Evolutionary conservation across 2,329 filamentous ascomycete species (phyloP).

Genomic region (Trematosphaeria pertusa): DNA sequence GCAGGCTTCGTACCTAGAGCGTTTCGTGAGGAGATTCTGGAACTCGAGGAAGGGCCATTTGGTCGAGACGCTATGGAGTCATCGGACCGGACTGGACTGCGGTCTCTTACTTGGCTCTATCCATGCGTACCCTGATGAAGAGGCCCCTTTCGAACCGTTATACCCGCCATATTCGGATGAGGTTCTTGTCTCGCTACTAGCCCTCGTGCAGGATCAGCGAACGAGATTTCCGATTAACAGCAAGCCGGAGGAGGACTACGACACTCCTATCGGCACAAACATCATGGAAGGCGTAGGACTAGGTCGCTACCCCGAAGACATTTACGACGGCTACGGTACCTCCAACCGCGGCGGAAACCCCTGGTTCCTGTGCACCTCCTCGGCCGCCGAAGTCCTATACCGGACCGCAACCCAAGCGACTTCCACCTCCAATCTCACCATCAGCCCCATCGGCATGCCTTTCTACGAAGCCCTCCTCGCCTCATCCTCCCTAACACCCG

Average conservation of each 20-base stretch:
- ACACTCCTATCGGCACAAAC: conserved; percentile 11
- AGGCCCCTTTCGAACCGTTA: conserved; percentile 23
- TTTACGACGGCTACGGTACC: conserved; percentile 48
- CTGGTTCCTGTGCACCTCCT: conserved; percentile 54
- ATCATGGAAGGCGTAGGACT: conserved; percentile 44
- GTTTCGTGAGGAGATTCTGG: conserved; percentile 47
- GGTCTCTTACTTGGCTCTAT: conserved; percentile 48
- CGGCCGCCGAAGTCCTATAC: conserved; percentile 51
- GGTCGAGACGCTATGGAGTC: conserved; percentile 43
- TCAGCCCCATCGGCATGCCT: conserved; percentile 37
- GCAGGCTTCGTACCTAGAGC: conserved; percentile 45
- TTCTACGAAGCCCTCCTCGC: conserved; percentile 49
- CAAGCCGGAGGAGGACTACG: conserved; percentile 21
- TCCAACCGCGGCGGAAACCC: conserved; percentile 44
- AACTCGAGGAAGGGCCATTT: conserved; percentile 45
- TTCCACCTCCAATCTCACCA: conserved; percentile 34
- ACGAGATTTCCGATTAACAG: conserved; percentile 50
- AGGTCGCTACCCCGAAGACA: conserved; percentile 54
- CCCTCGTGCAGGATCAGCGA: conserved; percentile 42
- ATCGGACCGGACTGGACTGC: conserved; percentile 47
- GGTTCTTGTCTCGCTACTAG: conserved; percentile 46
- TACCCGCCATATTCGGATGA: conserved; percentile 48
- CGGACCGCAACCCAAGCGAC: conserved; percentile 42
- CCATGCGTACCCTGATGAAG: conserved; percentile 36
- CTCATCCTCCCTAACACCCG: conserved; percentile 27